A percentile compares a stretch with the other conserved stretches of the same genome.
Conservation (phyloP, 2,329 filamentous ascomycete genomes). For the Fusarium sp. region DNA sequence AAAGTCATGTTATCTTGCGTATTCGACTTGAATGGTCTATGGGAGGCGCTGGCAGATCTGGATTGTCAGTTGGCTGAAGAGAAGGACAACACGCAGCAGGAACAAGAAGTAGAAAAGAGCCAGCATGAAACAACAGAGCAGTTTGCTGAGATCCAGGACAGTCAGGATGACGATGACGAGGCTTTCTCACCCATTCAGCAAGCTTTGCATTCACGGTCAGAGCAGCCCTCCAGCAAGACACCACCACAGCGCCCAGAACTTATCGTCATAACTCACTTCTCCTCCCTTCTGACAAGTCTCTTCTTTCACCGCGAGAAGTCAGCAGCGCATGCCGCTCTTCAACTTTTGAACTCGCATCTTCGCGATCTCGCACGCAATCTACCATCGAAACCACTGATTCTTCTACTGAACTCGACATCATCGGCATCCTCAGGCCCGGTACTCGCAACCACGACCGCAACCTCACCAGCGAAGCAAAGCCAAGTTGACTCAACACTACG, state of each 20-base stretch:
- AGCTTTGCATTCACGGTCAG: not conserved
- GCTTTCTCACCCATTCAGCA: constrained; percentile 25
- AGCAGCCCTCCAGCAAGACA: constrained; percentile 1
- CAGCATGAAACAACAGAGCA: constrained; percentile 4
- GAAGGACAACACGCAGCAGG: constrained; percentile 35
- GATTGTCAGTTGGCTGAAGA: constrained; percentile 54
- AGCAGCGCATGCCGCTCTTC: constrained; percentile 62
- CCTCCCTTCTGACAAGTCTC: constrained; percentile 62
- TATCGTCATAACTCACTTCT: constrained; percentile 68
- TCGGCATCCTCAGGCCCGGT: constrained; percentile 13
- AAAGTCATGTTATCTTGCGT: constrained; percentile 66
- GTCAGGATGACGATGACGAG: constrained; percentile 51
- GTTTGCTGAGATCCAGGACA: constrained; percentile 50
- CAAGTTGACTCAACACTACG: constrained; percentile 59
- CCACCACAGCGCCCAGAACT: constrained; percentile 51
- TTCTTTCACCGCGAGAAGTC: constrained; percentile 63
- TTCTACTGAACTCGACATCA: constrained; percentile 67
- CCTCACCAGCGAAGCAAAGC: constrained; percentile 16
- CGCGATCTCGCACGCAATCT: constrained; percentile 59
- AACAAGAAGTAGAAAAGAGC: not conserved
- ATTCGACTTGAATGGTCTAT: constrained; percentile 70
- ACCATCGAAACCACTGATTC: constrained; percentile 59
- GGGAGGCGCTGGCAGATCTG: constrained; percentile 68
- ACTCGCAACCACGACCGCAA: not conserved
- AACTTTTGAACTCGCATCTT: constrained; percentile 61